Base-by-base conservation (phyloP, 2,329 filamentous ascomycete species). In the Triangularia setosa region DNA sequence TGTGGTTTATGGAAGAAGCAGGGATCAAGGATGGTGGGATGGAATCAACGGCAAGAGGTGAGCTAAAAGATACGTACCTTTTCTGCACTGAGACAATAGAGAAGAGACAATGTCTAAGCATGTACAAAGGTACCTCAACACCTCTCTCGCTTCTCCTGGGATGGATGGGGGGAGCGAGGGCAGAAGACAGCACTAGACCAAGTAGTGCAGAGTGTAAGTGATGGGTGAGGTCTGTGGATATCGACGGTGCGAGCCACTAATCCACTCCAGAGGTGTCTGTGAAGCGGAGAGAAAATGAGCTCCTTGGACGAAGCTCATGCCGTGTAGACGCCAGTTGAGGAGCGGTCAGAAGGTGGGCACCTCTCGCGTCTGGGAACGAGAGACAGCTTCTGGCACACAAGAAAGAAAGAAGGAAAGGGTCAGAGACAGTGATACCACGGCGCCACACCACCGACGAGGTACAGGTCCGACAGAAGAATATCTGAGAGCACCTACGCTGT, bases 21-120 rank as follows among this genome's bases (percentile, higher is more conserved):
- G 40, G 40, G 40, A n/a, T 40, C 18, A 11, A 11, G 40, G 40
- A 9, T 21, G 40, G 40, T 48, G 18, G n/a, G n/a, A 48, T 48
- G 35, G 4, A 4, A 3, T 40, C 35, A 24, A 53, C 48, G 48
- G 9, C 48, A 53, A 18, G 48, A 53, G 52, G 61, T 55, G n/a
- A 52, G 44, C n/a, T n/a, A n/a, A n/a, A n/a, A n/a, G n/a, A n/a
- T 53, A 53, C 48, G 48, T 53, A 53, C 48, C 16, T 33, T 12
- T 12, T 18, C 18, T 40, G 3, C 24, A n/a, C 25, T 30, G 28
- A 40, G 28, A 21, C 28, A 23, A 14, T 63, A 65, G 63, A 65
- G 62, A 67, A 67, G 65, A 61, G 61, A 66, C 30, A 65, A 65
- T 55, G 69, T 63, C 65, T 65, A 64, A 65, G 63, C 58, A 65